phyloP scores from a whole-genome alignment of 2,329 filamentous ascomycete species.

The Geosmithia flava region DNA sequence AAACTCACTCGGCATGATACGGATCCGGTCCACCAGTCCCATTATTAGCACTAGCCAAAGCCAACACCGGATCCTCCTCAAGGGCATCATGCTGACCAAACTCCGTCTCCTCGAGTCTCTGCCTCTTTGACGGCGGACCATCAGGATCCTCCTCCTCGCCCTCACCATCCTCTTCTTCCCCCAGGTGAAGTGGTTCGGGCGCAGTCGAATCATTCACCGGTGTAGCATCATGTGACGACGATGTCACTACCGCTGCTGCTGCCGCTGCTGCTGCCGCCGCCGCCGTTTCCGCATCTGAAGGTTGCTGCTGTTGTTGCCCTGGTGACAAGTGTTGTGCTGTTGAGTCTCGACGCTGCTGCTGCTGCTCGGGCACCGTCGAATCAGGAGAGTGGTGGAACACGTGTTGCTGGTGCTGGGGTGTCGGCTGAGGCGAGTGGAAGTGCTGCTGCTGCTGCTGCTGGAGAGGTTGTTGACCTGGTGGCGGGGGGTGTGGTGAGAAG shows the following conservation, averaged over 20 bases:
- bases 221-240: background rate
- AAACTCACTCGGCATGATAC: constrained; percentile 29
- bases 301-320: background rate
- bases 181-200: background rate
- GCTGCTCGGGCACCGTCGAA: background rate
- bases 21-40: constrained; percentile 20
- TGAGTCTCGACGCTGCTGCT: background rate
- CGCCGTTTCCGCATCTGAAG: background rate
- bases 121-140: constrained; percentile 26
- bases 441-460: background rate
- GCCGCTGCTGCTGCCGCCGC: background rate
- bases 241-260: background rate
- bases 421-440: background rate
- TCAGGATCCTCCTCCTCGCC: constrained; percentile 14
- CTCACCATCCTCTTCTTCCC: constrained; percentile 7
- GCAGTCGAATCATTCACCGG: background rate
- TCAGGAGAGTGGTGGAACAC: constrained; percentile 1
- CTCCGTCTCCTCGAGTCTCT: constrained; percentile 19
- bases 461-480: background rate
- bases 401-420: constrained; percentile 2
- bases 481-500: background rate
- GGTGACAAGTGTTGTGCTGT: background rate
- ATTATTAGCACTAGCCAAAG: constrained; percentile 25
- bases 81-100: constrained; percentile 19
- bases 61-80: constrained; percentile 36